Base-by-base conservation (phyloP, 345 rosid genomes). In the Murraya koenigii region DNA sequence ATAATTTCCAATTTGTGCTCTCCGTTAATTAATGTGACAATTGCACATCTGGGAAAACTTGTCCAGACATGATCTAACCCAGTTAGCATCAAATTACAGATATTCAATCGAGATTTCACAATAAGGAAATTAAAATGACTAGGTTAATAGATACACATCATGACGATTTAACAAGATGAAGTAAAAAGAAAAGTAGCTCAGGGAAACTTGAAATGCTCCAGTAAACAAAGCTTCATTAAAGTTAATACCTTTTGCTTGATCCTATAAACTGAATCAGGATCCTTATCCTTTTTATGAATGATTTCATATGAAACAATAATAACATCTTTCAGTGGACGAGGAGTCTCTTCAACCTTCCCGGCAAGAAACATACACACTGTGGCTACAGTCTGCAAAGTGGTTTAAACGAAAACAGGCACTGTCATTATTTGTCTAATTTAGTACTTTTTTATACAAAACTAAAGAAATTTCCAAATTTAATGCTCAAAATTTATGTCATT, bases 341-440 rank as follows among this genome's bases (percentile, higher is more conserved):
- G 97, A 80, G 99, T 96, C 91, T 94, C 99, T 78, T 96, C 98
- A 58, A 96, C 99, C 86, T 94, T 96, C 83, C 97, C 99, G 55
- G 99, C 97, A 71, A 94, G 97, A 82, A 96, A 96, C 99, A 94
- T 94, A 85, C 99, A 96, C 58, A 92, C 97, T 17, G 98, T 94
- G 47, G 97, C 99, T 66, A 94, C 89, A 20, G 92, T 92, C 99
- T 96, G 89, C 26, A 59, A 71, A 77, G 74, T 52, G 80, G n/a
- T 65, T 59, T 56, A 54, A 79, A 67, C 6, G 1, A 61, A 68
- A 58, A 25, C 13, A 58, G 8, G 41, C 25, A 80, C 11, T 8
- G 23, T 52, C 23, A 54, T 66, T 36, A 23, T 74, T 75, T 60
- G 19, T 7, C 22, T 22, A 60, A 26, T 26, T 72, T 25, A 23